These are phyloP conservation scores for Adansonia digitata DNA, from an alignment of 345 rosid genomes.

Conservation along the genomic window DNA sequence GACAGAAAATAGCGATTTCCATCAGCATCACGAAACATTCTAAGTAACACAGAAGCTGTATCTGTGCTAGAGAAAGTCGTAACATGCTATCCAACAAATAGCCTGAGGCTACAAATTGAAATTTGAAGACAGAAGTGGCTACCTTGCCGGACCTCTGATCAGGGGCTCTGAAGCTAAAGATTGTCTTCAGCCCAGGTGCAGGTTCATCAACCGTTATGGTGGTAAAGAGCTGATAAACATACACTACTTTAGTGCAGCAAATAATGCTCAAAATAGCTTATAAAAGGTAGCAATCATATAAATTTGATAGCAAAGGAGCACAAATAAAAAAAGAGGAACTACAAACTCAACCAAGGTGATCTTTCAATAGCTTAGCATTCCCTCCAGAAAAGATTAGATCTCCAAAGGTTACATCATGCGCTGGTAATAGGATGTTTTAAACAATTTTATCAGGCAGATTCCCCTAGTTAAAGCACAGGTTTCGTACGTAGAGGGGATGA, in stretches of 20 bases:
- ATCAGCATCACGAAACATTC: background rate
- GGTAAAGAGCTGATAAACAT: slow-evolving; percentile 53
- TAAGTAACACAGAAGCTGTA: too few species aligned
- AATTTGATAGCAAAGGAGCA: background rate
- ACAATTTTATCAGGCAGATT: background rate
- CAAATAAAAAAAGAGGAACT: background rate
- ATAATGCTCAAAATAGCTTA: background rate
- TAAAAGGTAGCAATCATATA: background rate
- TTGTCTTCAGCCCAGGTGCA: slow-evolving; percentile 85
- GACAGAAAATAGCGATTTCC: background rate
- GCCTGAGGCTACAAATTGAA: background rate
- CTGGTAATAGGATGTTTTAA: background rate
- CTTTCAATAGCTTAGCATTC: background rate
- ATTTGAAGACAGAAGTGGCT: background rate
- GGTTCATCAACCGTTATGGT: slow-evolving; percentile 80
- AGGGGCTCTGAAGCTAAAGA: slow-evolving; percentile 73
- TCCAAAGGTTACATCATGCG: background rate
- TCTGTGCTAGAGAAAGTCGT: too few species aligned
- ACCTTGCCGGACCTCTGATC: slow-evolving; percentile 98
- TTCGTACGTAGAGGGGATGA: background rate
- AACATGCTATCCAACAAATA: background rate
- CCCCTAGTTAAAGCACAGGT: background rate
- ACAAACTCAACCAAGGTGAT: background rate
- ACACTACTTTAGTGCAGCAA: background rate
- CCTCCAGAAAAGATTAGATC: background rate